These are phyloP conservation scores for Coemansia sp. DNA, from an alignment of 192 early-diverging fungal genomes.

Conservation along the genomic window DNA sequence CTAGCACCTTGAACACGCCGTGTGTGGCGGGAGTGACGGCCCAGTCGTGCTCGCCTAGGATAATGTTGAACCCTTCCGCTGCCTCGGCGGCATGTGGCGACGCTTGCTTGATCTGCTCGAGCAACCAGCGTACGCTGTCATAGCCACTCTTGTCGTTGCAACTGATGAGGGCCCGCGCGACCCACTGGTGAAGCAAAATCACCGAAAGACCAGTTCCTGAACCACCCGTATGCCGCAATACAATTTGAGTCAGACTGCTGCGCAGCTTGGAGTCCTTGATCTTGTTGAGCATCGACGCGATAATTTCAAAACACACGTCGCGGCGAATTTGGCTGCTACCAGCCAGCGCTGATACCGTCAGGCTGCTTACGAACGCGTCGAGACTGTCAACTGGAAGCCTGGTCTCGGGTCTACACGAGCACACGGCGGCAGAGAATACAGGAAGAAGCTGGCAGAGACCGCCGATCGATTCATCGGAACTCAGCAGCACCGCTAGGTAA, in stretches of 20 bases:
- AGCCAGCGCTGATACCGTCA: slow-evolving; percentile 49
- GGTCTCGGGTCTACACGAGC: slow-evolving; percentile 53
- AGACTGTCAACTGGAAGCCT: slow-evolving; percentile 54
- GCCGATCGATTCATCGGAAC: not conserved
- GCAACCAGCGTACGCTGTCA: slow-evolving; percentile 35
- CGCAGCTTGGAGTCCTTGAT: slow-evolving; percentile 45
- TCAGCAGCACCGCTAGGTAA: slow-evolving; percentile 7
- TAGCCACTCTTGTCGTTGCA: slow-evolving; percentile 50
- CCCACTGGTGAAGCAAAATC: slow-evolving; percentile 39
- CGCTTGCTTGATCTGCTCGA: slow-evolving; percentile 26
- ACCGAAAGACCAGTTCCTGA: not conserved
- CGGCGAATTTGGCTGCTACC: slow-evolving; percentile 48
- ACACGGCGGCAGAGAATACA: slow-evolving; percentile 41
- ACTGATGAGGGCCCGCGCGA: slow-evolving; percentile 40
- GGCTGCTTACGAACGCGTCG: slow-evolving; percentile 42
- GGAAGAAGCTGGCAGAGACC: slow-evolving; percentile 20
- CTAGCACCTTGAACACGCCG: slow-evolving; percentile 61
- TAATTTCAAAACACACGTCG: slow-evolving; percentile 58
- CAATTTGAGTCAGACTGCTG: slow-evolving; percentile 22
- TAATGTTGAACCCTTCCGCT: slow-evolving; percentile 67
- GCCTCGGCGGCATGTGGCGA: slow-evolving; percentile 36
- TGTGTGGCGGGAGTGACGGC: slow-evolving; percentile 66
- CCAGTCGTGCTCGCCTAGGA: slow-evolving; percentile 72
- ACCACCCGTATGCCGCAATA: slow-evolving; percentile 9
- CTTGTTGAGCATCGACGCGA: slow-evolving; percentile 72